Percentiles rank a stretch among this genome's conserved stretches.
These are phyloP conservation scores for Russula foetens DNA, from an alignment of 768 basidiomycete genomes.

Conservation along the genomic window DNA sequence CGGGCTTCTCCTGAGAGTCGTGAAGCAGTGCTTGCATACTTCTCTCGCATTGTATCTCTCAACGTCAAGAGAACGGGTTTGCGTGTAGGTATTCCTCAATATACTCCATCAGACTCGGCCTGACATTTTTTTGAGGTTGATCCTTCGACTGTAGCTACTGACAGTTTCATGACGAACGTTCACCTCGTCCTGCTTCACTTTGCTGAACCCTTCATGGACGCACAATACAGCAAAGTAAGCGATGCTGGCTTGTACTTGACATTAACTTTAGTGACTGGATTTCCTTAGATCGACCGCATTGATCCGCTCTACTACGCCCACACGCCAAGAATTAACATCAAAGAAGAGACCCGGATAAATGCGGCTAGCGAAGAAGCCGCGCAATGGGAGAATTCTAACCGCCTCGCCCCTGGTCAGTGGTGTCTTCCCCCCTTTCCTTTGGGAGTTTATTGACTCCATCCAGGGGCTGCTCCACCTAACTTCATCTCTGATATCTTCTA, in stretches of 20 bases:
- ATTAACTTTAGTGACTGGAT: not conserved
- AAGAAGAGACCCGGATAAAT: conserved; percentile 90
- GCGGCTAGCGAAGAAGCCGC: conserved; percentile 83
- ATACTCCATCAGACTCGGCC: not conserved
- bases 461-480: conserved; percentile 55
- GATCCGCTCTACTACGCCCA: conserved; percentile 75
- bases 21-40: conserved; percentile 78
- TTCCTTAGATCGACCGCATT: conserved; percentile 78
- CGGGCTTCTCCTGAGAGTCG: conserved; percentile 70
- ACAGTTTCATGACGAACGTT: conserved; percentile 89
- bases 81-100: conserved; percentile 44
- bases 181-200: conserved; percentile 78
- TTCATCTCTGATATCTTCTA: conserved; percentile 97
- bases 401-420: conserved; percentile 35
- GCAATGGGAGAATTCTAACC: conserved; percentile 54
- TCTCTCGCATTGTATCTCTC: conserved; percentile 61
- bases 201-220: conserved; percentile 93
- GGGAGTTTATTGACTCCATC: conserved; percentile 22
- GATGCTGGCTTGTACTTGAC: not conserved
- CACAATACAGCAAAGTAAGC: conserved; percentile 73
- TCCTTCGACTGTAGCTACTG: conserved; percentile 74
- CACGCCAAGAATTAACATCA: conserved; percentile 63
- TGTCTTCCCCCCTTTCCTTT: not conserved
- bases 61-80: conserved; percentile 88
- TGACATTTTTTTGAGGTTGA: conserved; percentile 52